phyloP scores from a whole-genome alignment of 2,329 filamentous ascomycete genomes.

The Ascochyta fabae region DNA sequence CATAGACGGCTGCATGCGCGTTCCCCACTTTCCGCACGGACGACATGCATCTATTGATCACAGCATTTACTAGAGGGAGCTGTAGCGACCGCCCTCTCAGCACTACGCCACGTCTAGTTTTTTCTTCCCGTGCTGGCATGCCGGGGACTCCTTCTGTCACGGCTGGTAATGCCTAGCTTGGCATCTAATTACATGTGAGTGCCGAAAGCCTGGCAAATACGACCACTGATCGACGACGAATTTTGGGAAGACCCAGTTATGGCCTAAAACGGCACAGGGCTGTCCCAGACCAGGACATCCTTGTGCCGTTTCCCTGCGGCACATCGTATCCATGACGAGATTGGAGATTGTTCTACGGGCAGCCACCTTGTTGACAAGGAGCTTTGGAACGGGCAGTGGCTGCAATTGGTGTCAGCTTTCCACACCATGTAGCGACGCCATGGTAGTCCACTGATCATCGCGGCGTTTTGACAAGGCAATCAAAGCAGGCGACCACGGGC shows the following conservation, averaged over 20 bases:
- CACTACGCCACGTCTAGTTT: constrained; percentile 23
- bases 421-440: constrained; percentile 19
- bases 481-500: constrained; percentile 21
- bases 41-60: constrained; percentile 23
- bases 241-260: not conserved
- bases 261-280: not conserved
- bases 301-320: constrained; percentile 6
- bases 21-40: constrained; percentile 22
- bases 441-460: constrained; percentile 19
- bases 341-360: constrained; percentile 13
- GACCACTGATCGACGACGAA: constrained; percentile 3
- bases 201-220: constrained; percentile 1
- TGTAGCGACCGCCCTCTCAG: constrained; percentile 22
- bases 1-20: constrained; percentile 17
- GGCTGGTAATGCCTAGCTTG: constrained; percentile 15
- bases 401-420: constrained; percentile 30
- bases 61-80: constrained; percentile 21
- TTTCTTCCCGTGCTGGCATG: constrained; percentile 18
- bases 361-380: constrained; percentile 21
- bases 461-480: constrained; percentile 10
- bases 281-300: not conserved
- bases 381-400: constrained; percentile 12
- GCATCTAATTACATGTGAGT: not conserved
- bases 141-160: constrained; percentile 4
- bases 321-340: constrained; percentile 24